A percentile compares a stretch with the other conserved stretches of the same genome.
phyloP scores from a whole-genome alignment of 192 early-diverging fungal genomes.

The Chytriomyces sp. region DNA sequence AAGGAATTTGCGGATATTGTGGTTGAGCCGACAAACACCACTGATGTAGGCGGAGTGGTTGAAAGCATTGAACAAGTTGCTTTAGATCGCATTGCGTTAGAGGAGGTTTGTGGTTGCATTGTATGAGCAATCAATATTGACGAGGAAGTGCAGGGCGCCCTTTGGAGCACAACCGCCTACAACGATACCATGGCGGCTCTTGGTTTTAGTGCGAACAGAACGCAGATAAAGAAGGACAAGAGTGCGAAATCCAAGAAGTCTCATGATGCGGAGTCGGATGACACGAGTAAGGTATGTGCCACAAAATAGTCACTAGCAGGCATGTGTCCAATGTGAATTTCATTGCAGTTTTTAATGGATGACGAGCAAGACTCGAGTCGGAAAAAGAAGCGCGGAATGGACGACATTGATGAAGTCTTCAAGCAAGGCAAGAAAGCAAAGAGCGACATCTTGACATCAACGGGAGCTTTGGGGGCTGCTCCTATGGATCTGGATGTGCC shows the following conservation, averaged over 20 bases:
- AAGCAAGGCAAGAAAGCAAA: neutral
- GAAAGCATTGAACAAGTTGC: neutral
- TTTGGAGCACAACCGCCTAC: slow-evolving; percentile 39
- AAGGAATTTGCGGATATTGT: slow-evolving; percentile 64
- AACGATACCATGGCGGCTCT: slow-evolving; percentile 59
- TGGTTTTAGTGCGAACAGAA: slow-evolving; percentile 51
- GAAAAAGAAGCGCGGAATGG: slow-evolving; percentile 43
- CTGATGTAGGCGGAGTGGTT: slow-evolving; percentile 30
- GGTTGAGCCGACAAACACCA: slow-evolving; percentile 45
- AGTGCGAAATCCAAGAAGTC: slow-evolving; percentile 30
- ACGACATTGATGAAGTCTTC: neutral
- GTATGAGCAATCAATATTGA: neutral
- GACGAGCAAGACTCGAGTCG: slow-evolving; percentile 42
- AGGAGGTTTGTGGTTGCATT: slow-evolving; percentile 4
- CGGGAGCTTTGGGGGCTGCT: neutral
- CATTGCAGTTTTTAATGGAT: slow-evolving; percentile 14
- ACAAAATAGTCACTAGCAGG: too few relatives aligned
- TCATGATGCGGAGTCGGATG: slow-evolving; percentile 31
- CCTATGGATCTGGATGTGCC: neutral
- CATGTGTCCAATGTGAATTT: too few relatives aligned
- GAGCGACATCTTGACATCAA: neutral
- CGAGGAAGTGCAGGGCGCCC: slow-evolving; percentile 4
- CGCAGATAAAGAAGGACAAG: slow-evolving; percentile 53
- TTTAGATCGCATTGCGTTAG: slow-evolving; percentile 3
- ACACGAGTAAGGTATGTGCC: slow-evolving; percentile 3